Conservation (phyloP, 78 protist species). For the Dictyostelium brefeldianum region DNA sequence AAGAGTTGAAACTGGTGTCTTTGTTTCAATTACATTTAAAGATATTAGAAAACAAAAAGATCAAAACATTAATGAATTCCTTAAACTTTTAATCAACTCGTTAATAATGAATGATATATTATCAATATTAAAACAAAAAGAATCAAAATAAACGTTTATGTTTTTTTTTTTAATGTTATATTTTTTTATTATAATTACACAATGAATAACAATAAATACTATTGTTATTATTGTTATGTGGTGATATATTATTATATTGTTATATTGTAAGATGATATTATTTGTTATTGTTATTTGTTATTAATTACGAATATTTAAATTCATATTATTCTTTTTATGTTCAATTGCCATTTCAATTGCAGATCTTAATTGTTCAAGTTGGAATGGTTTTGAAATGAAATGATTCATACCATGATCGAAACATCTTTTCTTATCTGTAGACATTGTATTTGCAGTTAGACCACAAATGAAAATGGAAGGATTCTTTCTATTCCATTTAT, state of each 20-base stretch:
- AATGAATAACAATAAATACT: not conserved
- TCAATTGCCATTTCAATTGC: slow-evolving; percentile 79
- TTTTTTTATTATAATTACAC: not conserved
- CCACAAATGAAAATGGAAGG: slow-evolving; percentile 76
- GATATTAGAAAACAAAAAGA: slow-evolving; percentile 73
- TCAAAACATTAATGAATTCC: slow-evolving; percentile 39
- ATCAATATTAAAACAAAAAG: slow-evolving; percentile 3
- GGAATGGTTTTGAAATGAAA: slow-evolving; percentile 82
- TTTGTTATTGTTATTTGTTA: not conserved
- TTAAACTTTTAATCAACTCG: slow-evolving; percentile 13
- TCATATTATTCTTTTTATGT: slow-evolving; percentile 12
- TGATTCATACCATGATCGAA: slow-evolving; percentile 82
- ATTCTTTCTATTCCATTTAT: slow-evolving; percentile 15
- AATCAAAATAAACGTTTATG: not conserved
- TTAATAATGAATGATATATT: slow-evolving; percentile 31
- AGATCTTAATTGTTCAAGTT: slow-evolving; percentile 37
- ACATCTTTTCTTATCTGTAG: slow-evolving; percentile 73
- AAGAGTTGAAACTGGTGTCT: slow-evolving; percentile 33
- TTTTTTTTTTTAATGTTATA: not conserved
- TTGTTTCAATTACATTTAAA: slow-evolving; percentile 29
- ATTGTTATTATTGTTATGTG: not conserved
- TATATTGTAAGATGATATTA: too few species aligned
- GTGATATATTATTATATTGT: not conserved
- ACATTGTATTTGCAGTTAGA: slow-evolving; percentile 76
- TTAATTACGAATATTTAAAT: slow-evolving; percentile 11